Evolutionary conservation across 768 basidiomycete species (phyloP).

Genomic region (Tylopilus plumbeoviolaceoides): DNA sequence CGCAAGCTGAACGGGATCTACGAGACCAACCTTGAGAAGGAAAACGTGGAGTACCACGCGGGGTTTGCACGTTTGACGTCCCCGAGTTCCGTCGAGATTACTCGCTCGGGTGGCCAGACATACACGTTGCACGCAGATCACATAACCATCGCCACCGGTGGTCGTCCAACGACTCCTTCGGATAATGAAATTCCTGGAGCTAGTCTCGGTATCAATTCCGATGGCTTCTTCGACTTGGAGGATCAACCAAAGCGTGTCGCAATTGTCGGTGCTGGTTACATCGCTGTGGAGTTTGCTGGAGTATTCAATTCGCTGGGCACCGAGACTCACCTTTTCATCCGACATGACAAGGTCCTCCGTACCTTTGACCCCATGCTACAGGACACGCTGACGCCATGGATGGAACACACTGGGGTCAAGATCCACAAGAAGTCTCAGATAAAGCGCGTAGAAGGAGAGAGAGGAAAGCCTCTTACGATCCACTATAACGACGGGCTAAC

Average conservation of each 20-base stretch:
- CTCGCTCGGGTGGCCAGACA: slow-evolving; percentile 57
- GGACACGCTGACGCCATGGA: slow-evolving; percentile 83
- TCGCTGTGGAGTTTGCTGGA: slow-evolving; percentile 95
- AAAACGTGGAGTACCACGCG: slow-evolving; percentile 81
- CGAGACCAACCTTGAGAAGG: slow-evolving; percentile 81
- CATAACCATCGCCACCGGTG: slow-evolving; percentile 84
- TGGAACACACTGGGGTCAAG: slow-evolving; percentile 91
- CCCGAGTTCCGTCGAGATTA: slow-evolving; percentile 68
- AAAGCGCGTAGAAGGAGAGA: slow-evolving; percentile 67
- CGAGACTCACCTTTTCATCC: slow-evolving; percentile 90
- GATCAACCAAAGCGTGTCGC: slow-evolving; percentile 91
- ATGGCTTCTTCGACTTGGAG: slow-evolving; percentile 93
- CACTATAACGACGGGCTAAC: slow-evolving; percentile 68
- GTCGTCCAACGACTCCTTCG: slow-evolving; percentile 73
- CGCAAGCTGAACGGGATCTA: slow-evolving; percentile 86
- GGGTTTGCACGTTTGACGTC: slow-evolving; percentile 75
- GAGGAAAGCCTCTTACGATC: slow-evolving; percentile 72
- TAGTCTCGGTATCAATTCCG: slow-evolving; percentile 84
- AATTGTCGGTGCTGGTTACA: slow-evolving; percentile 96
- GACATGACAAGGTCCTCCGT: slow-evolving; percentile 84
- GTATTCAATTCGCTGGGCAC: slow-evolving; percentile 87
- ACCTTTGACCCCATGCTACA: slow-evolving; percentile 89
- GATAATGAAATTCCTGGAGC: slow-evolving; percentile 86
- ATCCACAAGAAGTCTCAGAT: slow-evolving; percentile 79
- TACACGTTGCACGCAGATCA: slow-evolving; percentile 75